These are phyloP conservation scores for Erysimum pusillum DNA, from an alignment of 441 rosid species.

Conservation along the genomic window DNA sequence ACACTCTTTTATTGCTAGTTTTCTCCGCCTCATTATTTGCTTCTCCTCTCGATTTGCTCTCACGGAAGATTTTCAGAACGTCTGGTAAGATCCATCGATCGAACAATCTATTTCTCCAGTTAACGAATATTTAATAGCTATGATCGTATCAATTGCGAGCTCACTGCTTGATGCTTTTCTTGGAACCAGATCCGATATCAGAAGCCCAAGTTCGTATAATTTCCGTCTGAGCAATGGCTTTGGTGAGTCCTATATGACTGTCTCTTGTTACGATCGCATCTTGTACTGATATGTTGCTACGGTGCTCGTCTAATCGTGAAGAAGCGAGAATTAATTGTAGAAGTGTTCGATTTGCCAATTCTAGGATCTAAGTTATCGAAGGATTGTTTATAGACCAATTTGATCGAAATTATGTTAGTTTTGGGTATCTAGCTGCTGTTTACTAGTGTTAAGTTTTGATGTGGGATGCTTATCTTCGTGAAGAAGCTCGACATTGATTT, in stretches of 20 bases:
- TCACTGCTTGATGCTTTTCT: slow-evolving; percentile 26
- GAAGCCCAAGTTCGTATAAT: slow-evolving; percentile 44
- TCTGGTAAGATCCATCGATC: slow-evolving; percentile 42
- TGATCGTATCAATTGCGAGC: slow-evolving; percentile 17
- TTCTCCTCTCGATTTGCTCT: slow-evolving; percentile 40
- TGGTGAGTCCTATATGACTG: slow-evolving; percentile 53
- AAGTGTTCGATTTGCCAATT: background rate
- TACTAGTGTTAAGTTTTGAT: background rate
- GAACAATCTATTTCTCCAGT: background rate
- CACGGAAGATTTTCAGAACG: slow-evolving; percentile 17
- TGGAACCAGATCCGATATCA: slow-evolving; percentile 66
- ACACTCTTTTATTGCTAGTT: slow-evolving; percentile 26
- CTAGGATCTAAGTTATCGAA: background rate
- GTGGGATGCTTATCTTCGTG: background rate
- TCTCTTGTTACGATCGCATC: slow-evolving; percentile 4
- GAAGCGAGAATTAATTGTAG: background rate
- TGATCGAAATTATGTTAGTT: background rate
- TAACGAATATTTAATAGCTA: background rate
- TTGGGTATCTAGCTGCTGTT: background rate
- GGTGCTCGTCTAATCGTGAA: background rate
- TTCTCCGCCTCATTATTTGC: slow-evolving; percentile 20
- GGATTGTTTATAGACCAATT: background rate
- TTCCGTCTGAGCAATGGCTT: slow-evolving; percentile 64
- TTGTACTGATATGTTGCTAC: slow-evolving; percentile 2
- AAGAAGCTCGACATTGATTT: background rate